Percentiles rank a stretch among this genome's conserved stretches.
Evolutionary conservation across 2,329 filamentous ascomycete species (phyloP).

Genomic region (Emmonsiellopsis sp.): DNA sequence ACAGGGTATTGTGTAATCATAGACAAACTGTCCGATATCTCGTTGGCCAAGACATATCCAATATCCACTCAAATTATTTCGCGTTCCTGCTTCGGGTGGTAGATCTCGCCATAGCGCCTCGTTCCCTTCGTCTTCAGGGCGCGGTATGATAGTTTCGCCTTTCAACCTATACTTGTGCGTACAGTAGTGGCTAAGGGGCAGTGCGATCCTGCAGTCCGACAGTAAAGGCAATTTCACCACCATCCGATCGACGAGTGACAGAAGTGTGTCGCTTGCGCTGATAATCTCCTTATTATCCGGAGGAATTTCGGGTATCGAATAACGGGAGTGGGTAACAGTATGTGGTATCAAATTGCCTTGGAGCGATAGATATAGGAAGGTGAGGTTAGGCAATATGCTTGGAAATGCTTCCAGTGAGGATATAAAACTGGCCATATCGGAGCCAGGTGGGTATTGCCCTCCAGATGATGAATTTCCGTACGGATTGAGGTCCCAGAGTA

Average conservation of each 20-base stretch:
- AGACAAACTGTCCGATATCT: not conserved
- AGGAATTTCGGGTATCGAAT: not conserved
- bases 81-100: not conserved
- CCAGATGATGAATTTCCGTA: not conserved
- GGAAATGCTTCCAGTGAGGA: conserved; percentile 5
- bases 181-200: not conserved
- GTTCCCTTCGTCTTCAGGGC: not conserved
- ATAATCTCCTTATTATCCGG: not conserved
- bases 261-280: conserved; percentile 3
- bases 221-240: not conserved
- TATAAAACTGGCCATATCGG: conserved; percentile 6
- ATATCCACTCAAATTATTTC: not conserved
- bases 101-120: not conserved
- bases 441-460: not conserved
- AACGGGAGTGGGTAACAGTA: too few species aligned
- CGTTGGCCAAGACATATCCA: not conserved
- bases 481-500: conserved; percentile 5
- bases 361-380: conserved; percentile 4
- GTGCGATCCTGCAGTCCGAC: not conserved
- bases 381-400: conserved; percentile 3
- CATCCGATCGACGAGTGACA: conserved; percentile 2
- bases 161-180: conserved; percentile 2
- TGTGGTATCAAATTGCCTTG: not conserved
- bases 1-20: too few species aligned
- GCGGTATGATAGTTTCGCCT: not conserved